Conservation (phyloP, 208 protist species). For the Leptomonas seymouri region DNA sequence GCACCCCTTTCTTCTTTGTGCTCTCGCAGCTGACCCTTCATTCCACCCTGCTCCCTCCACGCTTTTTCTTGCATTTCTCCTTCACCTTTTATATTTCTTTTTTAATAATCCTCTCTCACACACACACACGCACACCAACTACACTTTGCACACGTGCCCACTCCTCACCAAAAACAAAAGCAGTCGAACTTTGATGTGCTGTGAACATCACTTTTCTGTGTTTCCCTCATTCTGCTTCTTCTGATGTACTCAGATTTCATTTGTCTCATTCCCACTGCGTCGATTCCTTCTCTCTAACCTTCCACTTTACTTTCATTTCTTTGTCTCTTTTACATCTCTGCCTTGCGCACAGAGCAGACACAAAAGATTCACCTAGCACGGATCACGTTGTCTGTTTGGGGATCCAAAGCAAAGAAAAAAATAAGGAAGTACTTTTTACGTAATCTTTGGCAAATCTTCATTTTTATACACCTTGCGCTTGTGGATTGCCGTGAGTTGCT, state of each 20-base stretch:
- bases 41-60: too few relatives aligned
- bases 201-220: not conserved
- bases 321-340: not conserved
- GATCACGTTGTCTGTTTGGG: not conserved
- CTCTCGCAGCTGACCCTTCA: too few relatives aligned
- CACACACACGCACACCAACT: too few relatives aligned
- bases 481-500: too few relatives aligned
- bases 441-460: not conserved
- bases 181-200: slow-evolving; percentile 2
- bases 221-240: too few relatives aligned
- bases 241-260: too few relatives aligned
- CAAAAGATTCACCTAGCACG: not conserved
- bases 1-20: not conserved
- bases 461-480: too few relatives aligned
- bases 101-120: too few relatives aligned
- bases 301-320: not conserved
- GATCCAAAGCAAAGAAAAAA: not conserved
- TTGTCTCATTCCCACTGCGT: too few relatives aligned
- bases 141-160: too few relatives aligned
- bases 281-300: too few relatives aligned
- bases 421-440: not conserved
- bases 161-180: not conserved
- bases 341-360: not conserved
- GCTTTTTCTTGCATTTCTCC: too few relatives aligned
- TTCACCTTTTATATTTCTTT: not conserved